Percentiles rank a stretch among this genome's conserved stretches.
Evolutionary conservation across 1,139 yeast species (phyloP).

Genomic region (Yamadazyma siamensis): DNA sequence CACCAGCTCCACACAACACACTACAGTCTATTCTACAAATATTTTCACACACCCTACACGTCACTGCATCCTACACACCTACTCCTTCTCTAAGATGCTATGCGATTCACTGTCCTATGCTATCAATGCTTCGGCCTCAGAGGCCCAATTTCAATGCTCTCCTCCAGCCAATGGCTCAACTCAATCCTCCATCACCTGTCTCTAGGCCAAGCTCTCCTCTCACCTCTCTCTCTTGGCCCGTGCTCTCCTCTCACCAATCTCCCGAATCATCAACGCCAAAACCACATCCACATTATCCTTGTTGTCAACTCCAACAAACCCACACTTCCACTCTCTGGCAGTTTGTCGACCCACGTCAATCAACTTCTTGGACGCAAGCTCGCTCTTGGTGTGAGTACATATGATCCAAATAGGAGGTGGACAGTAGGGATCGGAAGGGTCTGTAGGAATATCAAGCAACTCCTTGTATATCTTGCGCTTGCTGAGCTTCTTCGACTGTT

Average conservation of each 20-base stretch:
- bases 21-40: too few relatives aligned
- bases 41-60: too few relatives aligned
- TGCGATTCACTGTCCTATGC: too few relatives aligned
- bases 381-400: constrained; percentile 58
- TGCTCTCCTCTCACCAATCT: constrained; percentile 46
- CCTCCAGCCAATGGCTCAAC: too few relatives aligned
- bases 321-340: constrained; percentile 60
- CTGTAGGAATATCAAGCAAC: constrained; percentile 24
- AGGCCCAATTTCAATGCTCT: too few relatives aligned
- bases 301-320: constrained; percentile 56
- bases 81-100: too few relatives aligned
- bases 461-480: constrained; percentile 15
- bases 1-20: too few relatives aligned
- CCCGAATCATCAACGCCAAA: constrained; percentile 55
- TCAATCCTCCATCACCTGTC: too few relatives aligned
- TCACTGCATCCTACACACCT: too few relatives aligned
- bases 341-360: constrained; percentile 53
- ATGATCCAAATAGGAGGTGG: constrained; percentile 69
- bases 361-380: constrained; percentile 54
- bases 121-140: too few relatives aligned
- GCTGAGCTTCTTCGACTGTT: constrained; percentile 15
- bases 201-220: too few relatives aligned
- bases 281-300: constrained; percentile 52
- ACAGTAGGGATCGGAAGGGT: constrained; percentile 46
- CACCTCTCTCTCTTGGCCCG: too few relatives aligned